Percentiles rank a stretch among this genome's conserved stretches.
Conservation (phyloP, 164 flowering plant species). For the Vitis labrusca region DNA sequence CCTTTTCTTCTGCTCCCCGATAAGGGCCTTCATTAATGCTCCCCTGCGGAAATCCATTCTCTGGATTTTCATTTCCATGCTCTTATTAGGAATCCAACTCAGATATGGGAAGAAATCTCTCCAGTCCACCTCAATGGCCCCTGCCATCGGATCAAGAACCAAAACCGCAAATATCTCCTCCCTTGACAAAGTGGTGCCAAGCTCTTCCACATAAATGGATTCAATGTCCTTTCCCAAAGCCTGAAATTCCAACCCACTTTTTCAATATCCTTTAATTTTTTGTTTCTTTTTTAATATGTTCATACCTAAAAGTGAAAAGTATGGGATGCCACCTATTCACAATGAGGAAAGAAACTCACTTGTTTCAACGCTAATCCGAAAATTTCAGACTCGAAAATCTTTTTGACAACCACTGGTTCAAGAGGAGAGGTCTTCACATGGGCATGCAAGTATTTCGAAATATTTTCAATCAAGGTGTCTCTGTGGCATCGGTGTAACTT, state of each 20-base stretch:
- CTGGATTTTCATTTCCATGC: slow-evolving; percentile 51
- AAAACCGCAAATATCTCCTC: slow-evolving; percentile 58
- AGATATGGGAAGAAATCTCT: slow-evolving; percentile 96
- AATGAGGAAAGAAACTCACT: slow-evolving; percentile 39
- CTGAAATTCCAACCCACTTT: slow-evolving; percentile 33
- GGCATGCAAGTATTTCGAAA: slow-evolving; percentile 35
- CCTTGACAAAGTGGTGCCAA: slow-evolving; percentile 56
- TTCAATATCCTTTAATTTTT: not conserved
- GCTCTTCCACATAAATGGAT: slow-evolving; percentile 73
- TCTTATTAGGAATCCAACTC: slow-evolving; percentile 83
- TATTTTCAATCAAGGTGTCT: slow-evolving; percentile 60
- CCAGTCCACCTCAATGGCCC: slow-evolving; percentile 95
- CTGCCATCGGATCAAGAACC: slow-evolving; percentile 77
- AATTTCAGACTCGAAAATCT: slow-evolving; percentile 62
- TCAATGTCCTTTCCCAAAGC: slow-evolving; percentile 73
- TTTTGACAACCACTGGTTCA: slow-evolving; percentile 58
- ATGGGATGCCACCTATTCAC: no score
- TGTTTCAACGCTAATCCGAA: slow-evolving; percentile 74
- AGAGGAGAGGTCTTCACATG: slow-evolving; percentile 33
- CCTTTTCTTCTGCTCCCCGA: slow-evolving; percentile 52
- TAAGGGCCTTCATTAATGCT: slow-evolving; percentile 68
- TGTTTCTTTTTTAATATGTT: not conserved
- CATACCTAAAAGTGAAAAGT: no score
- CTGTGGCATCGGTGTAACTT: slow-evolving; percentile 61
- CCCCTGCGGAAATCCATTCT: slow-evolving; percentile 43